Evolutionary conservation across 2,329 filamentous ascomycete species (phyloP).

Genomic region (Talaromyces sp.): DNA sequence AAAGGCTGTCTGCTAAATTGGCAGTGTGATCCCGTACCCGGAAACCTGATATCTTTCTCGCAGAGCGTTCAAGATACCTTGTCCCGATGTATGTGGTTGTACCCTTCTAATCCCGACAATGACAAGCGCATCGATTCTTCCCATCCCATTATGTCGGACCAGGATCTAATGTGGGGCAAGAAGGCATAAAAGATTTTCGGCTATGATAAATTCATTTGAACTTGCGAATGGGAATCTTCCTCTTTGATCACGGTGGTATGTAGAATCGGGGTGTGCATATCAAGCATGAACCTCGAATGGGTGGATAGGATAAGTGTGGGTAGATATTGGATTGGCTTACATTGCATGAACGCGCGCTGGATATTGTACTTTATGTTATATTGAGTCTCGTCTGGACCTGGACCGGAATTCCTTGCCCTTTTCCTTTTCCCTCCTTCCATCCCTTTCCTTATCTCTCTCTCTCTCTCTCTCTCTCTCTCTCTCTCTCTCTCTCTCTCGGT

Average conservation of each 20-base stretch:
- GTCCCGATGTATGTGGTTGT: slow-evolving; percentile 8
- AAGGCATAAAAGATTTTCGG: slow-evolving; percentile 18
- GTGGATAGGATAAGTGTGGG: slow-evolving; percentile 24
- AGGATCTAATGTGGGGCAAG: slow-evolving; percentile 13
- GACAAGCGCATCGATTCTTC: slow-evolving; percentile 4
- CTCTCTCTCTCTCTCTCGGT: slow-evolving; percentile 20
- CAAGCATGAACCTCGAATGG: slow-evolving; percentile 9
- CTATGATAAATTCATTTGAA: slow-evolving; percentile 23
- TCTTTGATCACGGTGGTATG: slow-evolving; percentile 22
- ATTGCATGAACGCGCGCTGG: slow-evolving; percentile 31
- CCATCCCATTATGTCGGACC: slow-evolving; percentile 5
- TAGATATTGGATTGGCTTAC: slow-evolving; percentile 31
- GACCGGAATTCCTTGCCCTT: slow-evolving; percentile 8
- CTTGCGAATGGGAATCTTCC: slow-evolving; percentile 17
- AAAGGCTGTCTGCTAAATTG: slow-evolving; percentile 61
- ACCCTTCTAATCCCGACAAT: slow-evolving; percentile 6
- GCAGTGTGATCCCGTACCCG: slow-evolving; percentile 13
- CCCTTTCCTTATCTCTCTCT: slow-evolving; percentile 3
- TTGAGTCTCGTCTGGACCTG: slow-evolving; percentile 20
- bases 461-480: slow-evolving; percentile 13
- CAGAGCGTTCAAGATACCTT: background rate
- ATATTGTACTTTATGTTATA: slow-evolving; percentile 32
- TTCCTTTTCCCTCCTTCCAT: slow-evolving; percentile 3
- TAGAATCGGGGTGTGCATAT: slow-evolving; percentile 18
- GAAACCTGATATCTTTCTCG: slow-evolving; percentile 5